phyloP scores from a whole-genome alignment of 306 rosid genomes.

The Cucurbita argyrosperma region DNA sequence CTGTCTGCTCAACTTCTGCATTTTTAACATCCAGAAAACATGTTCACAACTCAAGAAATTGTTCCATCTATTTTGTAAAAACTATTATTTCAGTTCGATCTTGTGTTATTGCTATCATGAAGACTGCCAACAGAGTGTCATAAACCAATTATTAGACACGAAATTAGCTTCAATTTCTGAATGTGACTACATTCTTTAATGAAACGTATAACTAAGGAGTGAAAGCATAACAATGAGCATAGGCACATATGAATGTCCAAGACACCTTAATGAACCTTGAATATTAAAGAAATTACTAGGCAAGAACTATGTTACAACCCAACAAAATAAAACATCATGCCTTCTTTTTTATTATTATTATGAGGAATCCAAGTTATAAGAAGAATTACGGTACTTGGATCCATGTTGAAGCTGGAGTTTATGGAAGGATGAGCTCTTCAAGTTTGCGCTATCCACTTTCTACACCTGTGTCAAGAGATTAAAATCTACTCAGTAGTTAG shows the following conservation, averaged over 20 bases:
- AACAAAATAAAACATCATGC: background rate
- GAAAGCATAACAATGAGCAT: background rate
- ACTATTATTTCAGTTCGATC: background rate
- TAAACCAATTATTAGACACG: background rate
- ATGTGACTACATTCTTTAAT: background rate
- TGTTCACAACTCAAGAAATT: background rate
- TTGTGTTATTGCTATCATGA: background rate
- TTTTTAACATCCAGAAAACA: constrained; percentile 34
- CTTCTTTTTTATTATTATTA: background rate
- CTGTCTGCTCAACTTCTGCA: constrained; percentile 22
- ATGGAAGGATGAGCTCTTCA: background rate
- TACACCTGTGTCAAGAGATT: background rate
- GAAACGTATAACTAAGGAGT: background rate
- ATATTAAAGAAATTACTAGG: background rate
- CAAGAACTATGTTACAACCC: background rate
- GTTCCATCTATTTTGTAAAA: background rate
- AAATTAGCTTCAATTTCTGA: background rate
- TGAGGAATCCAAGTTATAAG: background rate
- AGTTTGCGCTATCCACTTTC: background rate
- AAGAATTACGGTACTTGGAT: constrained; percentile 6
- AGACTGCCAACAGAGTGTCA: background rate
- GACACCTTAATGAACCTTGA: background rate
- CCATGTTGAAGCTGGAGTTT: background rate
- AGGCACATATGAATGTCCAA: background rate
- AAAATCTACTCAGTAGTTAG: background rate